Conservation (phyloP, 2,329 filamentous ascomycete species). For the Tolypocladium nubicola region DNA sequence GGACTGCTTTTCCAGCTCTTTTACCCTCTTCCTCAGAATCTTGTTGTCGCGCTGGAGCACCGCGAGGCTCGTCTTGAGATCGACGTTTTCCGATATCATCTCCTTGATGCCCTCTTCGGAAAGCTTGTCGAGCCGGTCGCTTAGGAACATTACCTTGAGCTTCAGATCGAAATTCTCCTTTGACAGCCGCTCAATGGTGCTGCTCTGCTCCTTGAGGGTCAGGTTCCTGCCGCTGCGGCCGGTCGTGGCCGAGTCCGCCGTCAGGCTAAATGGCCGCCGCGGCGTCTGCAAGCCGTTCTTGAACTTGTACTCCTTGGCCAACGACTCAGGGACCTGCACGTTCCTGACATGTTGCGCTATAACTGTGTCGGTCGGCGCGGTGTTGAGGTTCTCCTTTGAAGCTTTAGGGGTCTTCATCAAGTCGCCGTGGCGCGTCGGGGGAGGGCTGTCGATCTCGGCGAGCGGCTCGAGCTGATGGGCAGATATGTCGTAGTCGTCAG, state of each 20-base stretch:
- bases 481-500: conserved; percentile 43
- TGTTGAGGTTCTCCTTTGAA: conserved; percentile 36
- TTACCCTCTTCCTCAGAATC: conserved; percentile 65
- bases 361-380: conserved; percentile 74
- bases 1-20: conserved; percentile 76
- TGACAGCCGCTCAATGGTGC: conserved; percentile 87
- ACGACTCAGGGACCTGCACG: conserved; percentile 80
- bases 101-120: conserved; percentile 96
- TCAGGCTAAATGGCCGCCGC: conserved; percentile 35
- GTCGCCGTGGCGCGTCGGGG: conserved; percentile 27
- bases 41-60: conserved; percentile 89
- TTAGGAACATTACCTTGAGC: conserved; percentile 94
- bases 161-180: conserved; percentile 99
- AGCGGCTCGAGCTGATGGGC: conserved; percentile 37
- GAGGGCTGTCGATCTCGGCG: conserved; percentile 35
- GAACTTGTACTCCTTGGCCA: conserved; percentile 76
- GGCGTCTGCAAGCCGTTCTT: conserved; percentile 57
- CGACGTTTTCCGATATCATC: conserved; percentile 95
- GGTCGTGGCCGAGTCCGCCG: conserved; percentile 33
- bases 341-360: conserved; percentile 82
- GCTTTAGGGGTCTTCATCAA: conserved; percentile 62
- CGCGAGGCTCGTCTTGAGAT: conserved; percentile 81
- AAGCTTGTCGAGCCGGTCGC: conserved; percentile 82
- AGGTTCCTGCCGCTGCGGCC: conserved; percentile 55
- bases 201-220: conserved; percentile 94